These are phyloP conservation scores for Schizophyllum commune DNA, from an alignment of 1,284 basidiomycete genomes.

Conservation along the genomic window DNA sequence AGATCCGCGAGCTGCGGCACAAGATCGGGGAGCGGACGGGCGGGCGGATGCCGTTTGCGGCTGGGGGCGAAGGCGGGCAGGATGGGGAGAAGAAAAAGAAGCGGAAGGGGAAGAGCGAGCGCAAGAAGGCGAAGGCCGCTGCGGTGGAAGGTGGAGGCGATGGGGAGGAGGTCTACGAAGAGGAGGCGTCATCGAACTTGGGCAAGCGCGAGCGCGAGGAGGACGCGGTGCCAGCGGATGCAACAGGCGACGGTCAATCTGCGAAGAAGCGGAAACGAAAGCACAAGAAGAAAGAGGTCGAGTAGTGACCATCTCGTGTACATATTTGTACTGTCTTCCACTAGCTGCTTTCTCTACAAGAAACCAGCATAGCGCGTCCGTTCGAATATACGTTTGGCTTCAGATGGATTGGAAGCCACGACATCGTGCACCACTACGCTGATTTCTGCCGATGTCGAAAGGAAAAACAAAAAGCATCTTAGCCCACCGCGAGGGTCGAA, in stretches of 20 bases:
- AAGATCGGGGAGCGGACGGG: constrained; percentile 36
- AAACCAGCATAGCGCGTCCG: too few relatives aligned
- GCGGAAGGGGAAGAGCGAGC: constrained; percentile 71
- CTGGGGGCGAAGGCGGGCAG: constrained; percentile 8
- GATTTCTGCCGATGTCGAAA: too few relatives aligned
- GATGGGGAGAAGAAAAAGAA: constrained; percentile 44
- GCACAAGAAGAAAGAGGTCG: not conserved
- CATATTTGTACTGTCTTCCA: not conserved
- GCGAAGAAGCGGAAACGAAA: not conserved
- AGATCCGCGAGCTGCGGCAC: constrained; percentile 69
- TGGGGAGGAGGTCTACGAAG: constrained; percentile 10
- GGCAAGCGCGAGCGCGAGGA: constrained; percentile 18
- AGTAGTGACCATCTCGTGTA: not conserved
- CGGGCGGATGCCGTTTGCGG: constrained; percentile 8
- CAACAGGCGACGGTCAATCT: not conserved
- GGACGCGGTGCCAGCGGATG: not conserved
- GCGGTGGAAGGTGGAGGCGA: constrained; percentile 17
- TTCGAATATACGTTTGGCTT: too few relatives aligned
- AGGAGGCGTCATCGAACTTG: not conserved
- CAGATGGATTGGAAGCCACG: too few relatives aligned
- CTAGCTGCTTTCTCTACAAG: too few relatives aligned
- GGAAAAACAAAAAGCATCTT: not conserved
- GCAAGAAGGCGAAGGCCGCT: constrained; percentile 36
- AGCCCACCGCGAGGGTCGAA: constrained; percentile 74
- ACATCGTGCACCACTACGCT: too few relatives aligned